Conservation (phyloP, 352 stramenopile genomes). For the Phytophthora tubulina region DNA sequence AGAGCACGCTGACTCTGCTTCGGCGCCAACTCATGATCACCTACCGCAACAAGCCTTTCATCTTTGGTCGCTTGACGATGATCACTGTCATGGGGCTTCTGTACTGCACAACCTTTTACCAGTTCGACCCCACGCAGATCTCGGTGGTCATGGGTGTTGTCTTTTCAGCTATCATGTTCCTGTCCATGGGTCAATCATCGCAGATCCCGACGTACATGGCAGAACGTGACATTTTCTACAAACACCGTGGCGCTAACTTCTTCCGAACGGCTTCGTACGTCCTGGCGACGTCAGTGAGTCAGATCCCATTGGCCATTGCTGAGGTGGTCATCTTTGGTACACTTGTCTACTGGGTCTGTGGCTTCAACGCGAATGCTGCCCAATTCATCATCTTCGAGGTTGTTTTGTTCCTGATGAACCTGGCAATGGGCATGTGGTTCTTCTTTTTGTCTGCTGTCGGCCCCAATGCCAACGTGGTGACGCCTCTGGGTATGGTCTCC, state of each 20-base stretch:
- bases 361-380: conserved; percentile 42
- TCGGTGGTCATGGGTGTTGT: conserved; percentile 67
- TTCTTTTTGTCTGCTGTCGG: conserved; percentile 41
- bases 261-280: conserved; percentile 79
- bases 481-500: conserved; percentile 56
- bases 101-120: conserved; percentile 54
- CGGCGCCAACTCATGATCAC: conserved; percentile 66
- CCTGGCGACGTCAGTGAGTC: conserved; percentile 46
- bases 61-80: conserved; percentile 44
- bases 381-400: conserved; percentile 55
- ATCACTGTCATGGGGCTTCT: conserved; percentile 59
- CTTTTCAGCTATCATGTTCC: conserved; percentile 83
- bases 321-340: conserved; percentile 83
- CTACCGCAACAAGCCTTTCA: conserved; percentile 43
- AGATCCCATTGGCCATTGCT: conserved; percentile 50
- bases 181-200: conserved; percentile 72
- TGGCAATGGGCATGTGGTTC: conserved; percentile 51
- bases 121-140: conserved; percentile 50
- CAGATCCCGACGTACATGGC: conserved; percentile 76
- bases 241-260: conserved; percentile 80
- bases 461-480: conserved; percentile 44
- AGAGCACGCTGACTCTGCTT: conserved; percentile 42
- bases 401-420: conserved; percentile 34
- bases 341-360: conserved; percentile 87
- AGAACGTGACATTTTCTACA: conserved; percentile 77